Evolutionary conservation across 2,329 filamentous ascomycete species (phyloP).

Genomic region (Aspergillus ibericus): DNA sequence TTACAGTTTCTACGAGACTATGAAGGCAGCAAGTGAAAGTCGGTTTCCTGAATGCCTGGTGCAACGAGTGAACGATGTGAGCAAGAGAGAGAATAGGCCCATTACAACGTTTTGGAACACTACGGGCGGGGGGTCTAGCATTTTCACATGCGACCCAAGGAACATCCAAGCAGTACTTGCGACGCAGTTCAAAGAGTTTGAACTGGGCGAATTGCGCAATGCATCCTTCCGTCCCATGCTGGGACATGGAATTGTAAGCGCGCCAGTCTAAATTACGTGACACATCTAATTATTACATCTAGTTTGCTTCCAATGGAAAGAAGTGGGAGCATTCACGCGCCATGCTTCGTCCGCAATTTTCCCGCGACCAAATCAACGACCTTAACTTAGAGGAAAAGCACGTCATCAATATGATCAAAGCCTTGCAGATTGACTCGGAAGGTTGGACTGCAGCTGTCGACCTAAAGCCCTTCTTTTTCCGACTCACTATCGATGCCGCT

Average conservation of each 20-base stretch:
- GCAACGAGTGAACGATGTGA: no score
- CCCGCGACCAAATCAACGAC: slow-evolving; percentile 79
- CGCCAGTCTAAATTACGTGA: background rate
- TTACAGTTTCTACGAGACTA: no score
- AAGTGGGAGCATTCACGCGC: slow-evolving; percentile 78
- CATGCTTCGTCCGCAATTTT: slow-evolving; percentile 81
- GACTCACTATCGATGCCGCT: slow-evolving; percentile 79
- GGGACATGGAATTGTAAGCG: slow-evolving; percentile 48
- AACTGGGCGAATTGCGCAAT: slow-evolving; percentile 73
- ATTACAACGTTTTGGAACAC: no score
- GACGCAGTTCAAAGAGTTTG: slow-evolving; percentile 79
- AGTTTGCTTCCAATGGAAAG: slow-evolving; percentile 68
- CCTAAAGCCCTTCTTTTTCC: slow-evolving; percentile 75
- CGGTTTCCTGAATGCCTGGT: no score
- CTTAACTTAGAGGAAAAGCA: slow-evolving; percentile 79
- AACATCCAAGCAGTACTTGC: slow-evolving; percentile 86
- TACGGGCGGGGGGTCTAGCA: no score
- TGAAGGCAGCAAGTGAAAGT: no score
- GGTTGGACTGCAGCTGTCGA: slow-evolving; percentile 60
- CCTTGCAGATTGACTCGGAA: slow-evolving; percentile 54
- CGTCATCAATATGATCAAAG: slow-evolving; percentile 68
- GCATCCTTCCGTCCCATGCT: slow-evolving; percentile 52
- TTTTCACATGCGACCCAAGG: slow-evolving; percentile 39
- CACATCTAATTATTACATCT: background rate
- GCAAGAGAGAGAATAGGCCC: no score